Base-by-base conservation (phyloP, 306 rosid species). In the Quercus gilva region DNA sequence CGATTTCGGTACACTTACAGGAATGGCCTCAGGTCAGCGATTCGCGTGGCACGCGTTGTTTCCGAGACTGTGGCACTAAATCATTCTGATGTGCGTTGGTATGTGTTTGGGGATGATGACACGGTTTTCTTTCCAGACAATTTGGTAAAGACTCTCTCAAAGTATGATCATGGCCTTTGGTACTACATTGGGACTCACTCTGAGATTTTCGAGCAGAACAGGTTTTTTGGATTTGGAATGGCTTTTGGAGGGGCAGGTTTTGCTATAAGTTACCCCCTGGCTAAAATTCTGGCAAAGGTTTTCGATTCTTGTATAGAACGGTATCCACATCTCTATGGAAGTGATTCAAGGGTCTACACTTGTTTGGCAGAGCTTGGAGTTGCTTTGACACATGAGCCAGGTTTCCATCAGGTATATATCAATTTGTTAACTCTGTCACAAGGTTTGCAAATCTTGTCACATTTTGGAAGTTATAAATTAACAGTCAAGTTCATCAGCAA, bases 241-340 rank as follows among this genome's bases (percentile, higher is more conserved):
- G 99, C 97, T 74, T 91, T 87, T 71, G 95, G 95, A 4, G 99
- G 99, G 20, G 99, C 94, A 7, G 99, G 98, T 70, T 91, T 95
- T 65, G 99, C 95, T 68, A 83, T 95, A 65, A 92, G 98, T 63
- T 83, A 84, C 45, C 85, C 99, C 58, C 73, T 92, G 1, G 98
- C 96, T 0, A 78, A 76, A 64, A 88, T 82, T 12, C 71, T 94
- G 70, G 94, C 88, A 4, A 92, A 87, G 75, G 87, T 90, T 53
- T 91, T 94, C 33, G 99, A 92, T 84, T 88, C 97, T 0, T 94
- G 99, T 29, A 72, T 94, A 1, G 87, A 88, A 84, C 79, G 99
- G 75, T 94, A 94, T 25, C 91, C 95, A 1, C 97, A 92, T 88
- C 89, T 94, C 19, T 94, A 92, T 78, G 99, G 99, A 70, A 91